phyloP scores from a whole-genome alignment of 2,329 filamentous ascomycete species.

The Ceratocystis cubensis region DNA sequence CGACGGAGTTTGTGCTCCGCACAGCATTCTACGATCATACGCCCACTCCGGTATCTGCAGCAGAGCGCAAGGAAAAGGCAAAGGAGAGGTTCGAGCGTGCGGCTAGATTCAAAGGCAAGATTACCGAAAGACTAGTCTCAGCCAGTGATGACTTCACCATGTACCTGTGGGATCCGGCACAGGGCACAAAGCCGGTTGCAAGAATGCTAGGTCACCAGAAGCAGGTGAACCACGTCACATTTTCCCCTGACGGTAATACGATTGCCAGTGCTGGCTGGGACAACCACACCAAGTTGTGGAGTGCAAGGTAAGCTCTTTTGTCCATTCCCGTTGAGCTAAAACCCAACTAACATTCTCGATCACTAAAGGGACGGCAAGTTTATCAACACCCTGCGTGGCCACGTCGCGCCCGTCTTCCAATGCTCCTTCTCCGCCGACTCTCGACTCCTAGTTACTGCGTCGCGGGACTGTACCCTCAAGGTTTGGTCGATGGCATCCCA shows the following conservation, averaged over 20 bases:
- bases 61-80: conserved; percentile 59
- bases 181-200: conserved; percentile 71
- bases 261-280: conserved; percentile 88
- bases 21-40: conserved; percentile 82
- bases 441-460: conserved; percentile 71
- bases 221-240: conserved; percentile 88
- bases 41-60: conserved; percentile 32
- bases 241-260: conserved; percentile 76
- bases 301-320: conserved; percentile 44
- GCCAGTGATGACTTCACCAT: conserved; percentile 94
- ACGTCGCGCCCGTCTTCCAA: conserved; percentile 84
- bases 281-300: conserved; percentile 91
- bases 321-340: neutral
- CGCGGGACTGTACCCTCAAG: conserved; percentile 87
- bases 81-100: conserved; percentile 76
- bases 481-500: conserved; percentile 84
- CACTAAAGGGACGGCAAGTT: conserved; percentile 53
- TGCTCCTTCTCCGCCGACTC: conserved; percentile 88
- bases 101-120: conserved; percentile 58
- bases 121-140: conserved; percentile 75
- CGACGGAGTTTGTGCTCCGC: conserved; percentile 77
- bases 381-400: conserved; percentile 74
- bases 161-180: conserved; percentile 80
- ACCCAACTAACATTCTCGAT: neutral
- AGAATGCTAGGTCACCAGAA: conserved; percentile 90